phyloP scores from a whole-genome alignment of 768 basidiomycete species.

The Ramaria sp. region DNA sequence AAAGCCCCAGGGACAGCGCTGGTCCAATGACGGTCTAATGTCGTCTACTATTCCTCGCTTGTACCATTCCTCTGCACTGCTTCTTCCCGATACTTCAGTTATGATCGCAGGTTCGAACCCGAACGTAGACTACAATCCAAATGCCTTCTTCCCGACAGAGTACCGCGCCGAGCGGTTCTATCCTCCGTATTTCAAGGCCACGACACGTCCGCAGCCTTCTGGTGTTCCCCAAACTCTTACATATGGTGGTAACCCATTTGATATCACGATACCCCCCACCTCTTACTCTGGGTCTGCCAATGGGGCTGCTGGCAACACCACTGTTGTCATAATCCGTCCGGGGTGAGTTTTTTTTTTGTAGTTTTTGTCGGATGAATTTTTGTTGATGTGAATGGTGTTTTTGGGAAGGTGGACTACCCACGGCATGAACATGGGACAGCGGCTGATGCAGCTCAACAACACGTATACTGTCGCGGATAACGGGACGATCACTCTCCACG shows the following conservation, averaged over 20 bases:
- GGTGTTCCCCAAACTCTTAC: constrained; percentile 64
- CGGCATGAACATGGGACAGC: constrained; percentile 83
- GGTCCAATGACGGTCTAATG: constrained; percentile 55
- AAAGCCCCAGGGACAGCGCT: constrained; percentile 57
- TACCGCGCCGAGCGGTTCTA: constrained; percentile 86
- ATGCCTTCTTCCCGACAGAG: constrained; percentile 58
- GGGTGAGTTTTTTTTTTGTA: constrained; percentile 45
- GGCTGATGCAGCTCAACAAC: constrained; percentile 70
- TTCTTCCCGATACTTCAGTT: constrained; percentile 80
- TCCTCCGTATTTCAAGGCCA: constrained; percentile 73
- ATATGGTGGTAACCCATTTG: constrained; percentile 78
- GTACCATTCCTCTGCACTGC: constrained; percentile 88
- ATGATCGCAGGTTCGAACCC: constrained; percentile 91
- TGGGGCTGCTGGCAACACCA: constrained; percentile 60
- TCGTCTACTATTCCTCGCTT: constrained; percentile 62
- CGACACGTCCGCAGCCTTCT: constrained; percentile 53
- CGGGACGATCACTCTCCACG: constrained; percentile 68
- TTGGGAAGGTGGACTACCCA: constrained; percentile 54
- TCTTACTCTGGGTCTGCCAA: constrained; percentile 62
- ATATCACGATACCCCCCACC: constrained; percentile 54
- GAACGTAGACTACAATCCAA: constrained; percentile 66
- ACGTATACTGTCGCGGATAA: constrained; percentile 76
- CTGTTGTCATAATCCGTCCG: constrained; percentile 68
- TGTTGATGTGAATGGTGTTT: constrained; percentile 24
- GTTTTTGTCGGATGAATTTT: constrained; percentile 22